Base-by-base conservation (phyloP, 1,284 basidiomycete species). In the Pterula multifida region DNA sequence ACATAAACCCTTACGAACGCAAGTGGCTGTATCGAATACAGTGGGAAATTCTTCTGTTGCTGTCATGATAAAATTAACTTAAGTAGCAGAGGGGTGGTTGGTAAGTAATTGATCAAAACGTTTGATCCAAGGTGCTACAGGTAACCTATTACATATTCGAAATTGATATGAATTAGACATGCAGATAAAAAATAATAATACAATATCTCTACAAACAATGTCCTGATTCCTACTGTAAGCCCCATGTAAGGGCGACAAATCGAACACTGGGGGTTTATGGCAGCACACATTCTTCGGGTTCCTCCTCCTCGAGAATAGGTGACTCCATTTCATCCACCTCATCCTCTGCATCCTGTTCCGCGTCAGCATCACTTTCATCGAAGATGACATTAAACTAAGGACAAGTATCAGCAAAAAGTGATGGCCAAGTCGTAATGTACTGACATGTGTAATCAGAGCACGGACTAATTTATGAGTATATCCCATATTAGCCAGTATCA, bases 401-500 rank as follows among this genome's bases (percentile, higher is more conserved):
- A 19, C 28, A 2, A 23, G 45, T 15, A 21, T 44, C 28, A 2
- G 49, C 26, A 23, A 51, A 36, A 11, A 36, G 26, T 21, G 11
- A 17, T 21, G 46, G 9, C 19, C 17, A 17, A 17, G 6, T 42
- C 17, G 11, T 36, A 21, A 26, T 26, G 26, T 32, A 19, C 46
- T 42, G 60, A 88, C 85, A 59, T 89, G 85, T 24, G 81, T 79
- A 52, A 90, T 85, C 45, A 90, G 72, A 2, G 81, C 75, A 64
- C 87, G 87, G 55, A 87, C 81, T 3, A 89, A 73, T 52, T 80
- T 81, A 54, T 85, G 79, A 2, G 81, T 80, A 50, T 79, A 69
- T 13, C 78, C 81, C 81, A 90, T 87, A 57, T 90, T 87, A 52
- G 79, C 73, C 57, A 90, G 72, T 57, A 85, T 81, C 61, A 82